These are phyloP conservation scores for Shiraia bambusicola DNA, from an alignment of 2,329 filamentous ascomycete species.

Conservation along the genomic window DNA sequence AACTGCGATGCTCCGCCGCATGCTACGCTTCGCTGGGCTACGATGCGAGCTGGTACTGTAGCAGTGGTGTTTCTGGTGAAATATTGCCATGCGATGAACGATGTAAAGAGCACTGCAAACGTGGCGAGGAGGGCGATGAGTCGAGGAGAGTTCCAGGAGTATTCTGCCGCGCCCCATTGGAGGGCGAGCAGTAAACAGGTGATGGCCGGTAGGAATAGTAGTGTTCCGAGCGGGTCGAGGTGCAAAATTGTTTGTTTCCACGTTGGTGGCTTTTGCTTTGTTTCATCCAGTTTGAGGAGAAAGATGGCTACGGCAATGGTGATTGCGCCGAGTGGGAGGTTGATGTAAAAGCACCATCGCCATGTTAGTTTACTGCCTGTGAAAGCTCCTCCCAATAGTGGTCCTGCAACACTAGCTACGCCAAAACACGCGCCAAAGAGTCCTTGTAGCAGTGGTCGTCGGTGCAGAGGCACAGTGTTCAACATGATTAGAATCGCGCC, in stretches of 20 bases:
- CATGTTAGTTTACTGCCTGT: constrained; percentile 46
- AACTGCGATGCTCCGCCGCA: constrained; percentile 45
- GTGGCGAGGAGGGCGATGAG: constrained; percentile 47
- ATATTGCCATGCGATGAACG: constrained; percentile 44
- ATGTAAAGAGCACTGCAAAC: constrained; percentile 43
- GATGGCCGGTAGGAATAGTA: constrained; percentile 47
- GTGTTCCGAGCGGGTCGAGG: constrained; percentile 47
- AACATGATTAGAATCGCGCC: constrained; percentile 39
- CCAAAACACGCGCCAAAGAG: constrained; percentile 44
- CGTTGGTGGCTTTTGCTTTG: constrained; percentile 28
- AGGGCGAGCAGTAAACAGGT: constrained; percentile 51
- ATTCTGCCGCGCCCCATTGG: constrained; percentile 51
- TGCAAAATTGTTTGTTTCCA: constrained; percentile 39
- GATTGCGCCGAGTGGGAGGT: constrained; percentile 54
- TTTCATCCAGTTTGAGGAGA: constrained; percentile 37
- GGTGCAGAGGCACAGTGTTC: constrained; percentile 43
- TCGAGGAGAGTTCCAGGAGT: constrained; percentile 44
- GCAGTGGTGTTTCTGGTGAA: constrained; percentile 44
- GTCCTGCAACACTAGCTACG: constrained; percentile 47
- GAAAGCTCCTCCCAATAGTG: constrained; percentile 49
- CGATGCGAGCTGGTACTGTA: constrained; percentile 47
- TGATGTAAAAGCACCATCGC: constrained; percentile 54
- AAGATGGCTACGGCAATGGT: constrained; percentile 40
- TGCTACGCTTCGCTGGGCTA: constrained; percentile 46
- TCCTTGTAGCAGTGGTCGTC: constrained; percentile 46